These are phyloP conservation scores for Mycena indigotica DNA, from an alignment of 768 basidiomycete genomes.

Conservation along the genomic window DNA sequence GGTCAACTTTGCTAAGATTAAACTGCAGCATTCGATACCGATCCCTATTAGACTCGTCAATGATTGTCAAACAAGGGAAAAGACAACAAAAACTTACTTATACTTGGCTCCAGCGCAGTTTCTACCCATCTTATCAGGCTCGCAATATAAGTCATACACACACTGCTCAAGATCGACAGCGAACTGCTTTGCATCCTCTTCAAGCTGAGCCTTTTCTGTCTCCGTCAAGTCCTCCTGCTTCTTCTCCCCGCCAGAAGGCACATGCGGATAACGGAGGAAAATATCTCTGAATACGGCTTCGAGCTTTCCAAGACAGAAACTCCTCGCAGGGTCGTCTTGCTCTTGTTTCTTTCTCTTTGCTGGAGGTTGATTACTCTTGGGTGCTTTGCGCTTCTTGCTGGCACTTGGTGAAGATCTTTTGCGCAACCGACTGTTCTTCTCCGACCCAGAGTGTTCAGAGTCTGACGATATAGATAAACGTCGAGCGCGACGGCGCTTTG, in stretches of 20 bases:
- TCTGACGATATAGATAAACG: constrained; percentile 44
- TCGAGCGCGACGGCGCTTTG: constrained; percentile 45
- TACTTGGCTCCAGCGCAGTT: constrained; percentile 73
- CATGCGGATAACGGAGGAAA: constrained; percentile 70
- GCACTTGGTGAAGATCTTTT: constrained; percentile 26
- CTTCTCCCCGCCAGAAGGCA: constrained; percentile 42
- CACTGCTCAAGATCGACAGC: constrained; percentile 74
- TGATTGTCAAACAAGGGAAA: constrained; percentile 1
- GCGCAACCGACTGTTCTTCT: constrained; percentile 27
- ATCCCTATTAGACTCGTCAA: constrained; percentile 52
- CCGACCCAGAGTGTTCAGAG: constrained; percentile 38
- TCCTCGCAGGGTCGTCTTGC: constrained; percentile 71
- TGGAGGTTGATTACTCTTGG: constrained; percentile 40
- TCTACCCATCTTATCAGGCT: constrained; percentile 71
- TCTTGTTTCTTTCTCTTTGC: constrained; percentile 54
- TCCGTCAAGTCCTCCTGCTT: constrained; percentile 57
- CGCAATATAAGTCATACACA: constrained; percentile 74
- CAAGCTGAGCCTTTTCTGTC: constrained; percentile 58
- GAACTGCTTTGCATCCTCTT: constrained; percentile 62
- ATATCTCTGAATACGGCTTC: constrained; percentile 71
- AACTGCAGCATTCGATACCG: constrained; percentile 89
- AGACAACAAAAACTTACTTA: constrained; percentile 53
- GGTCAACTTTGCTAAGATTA: constrained; percentile 83
- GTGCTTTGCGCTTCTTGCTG: constrained; percentile 55
- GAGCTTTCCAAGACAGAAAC: constrained; percentile 78